Percentiles rank a stretch among this genome's conserved stretches.
Conservation (phyloP, 352 stramenopile genomes). For the Pythium brassicae region DNA sequence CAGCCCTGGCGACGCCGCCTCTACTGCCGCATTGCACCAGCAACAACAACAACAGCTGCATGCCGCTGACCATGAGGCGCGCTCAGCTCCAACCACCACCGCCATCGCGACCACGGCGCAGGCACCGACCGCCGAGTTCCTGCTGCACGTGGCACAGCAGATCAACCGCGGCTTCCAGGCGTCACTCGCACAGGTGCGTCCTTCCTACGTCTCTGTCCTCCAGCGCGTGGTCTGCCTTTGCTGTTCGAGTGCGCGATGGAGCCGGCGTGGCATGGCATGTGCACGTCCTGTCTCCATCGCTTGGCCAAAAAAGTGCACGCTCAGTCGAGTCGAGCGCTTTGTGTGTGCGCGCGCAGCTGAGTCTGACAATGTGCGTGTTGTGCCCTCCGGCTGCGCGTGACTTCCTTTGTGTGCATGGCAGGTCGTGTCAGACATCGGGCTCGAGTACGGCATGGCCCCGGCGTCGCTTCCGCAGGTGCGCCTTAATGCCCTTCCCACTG, state of each 20-base stretch:
- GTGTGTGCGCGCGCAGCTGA: neutral
- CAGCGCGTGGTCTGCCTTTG: neutral
- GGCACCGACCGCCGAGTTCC: conserved; percentile 13
- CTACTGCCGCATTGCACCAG: neutral
- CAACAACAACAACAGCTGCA: conserved; percentile 1
- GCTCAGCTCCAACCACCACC: neutral
- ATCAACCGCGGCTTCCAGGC: conserved; percentile 20
- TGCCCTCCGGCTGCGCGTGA: neutral
- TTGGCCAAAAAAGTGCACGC: conserved; percentile 1
- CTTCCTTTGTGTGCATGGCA: neutral
- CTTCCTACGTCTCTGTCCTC: too few species aligned
- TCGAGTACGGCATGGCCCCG: conserved; percentile 16
- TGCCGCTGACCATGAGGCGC: neutral
- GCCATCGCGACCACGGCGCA: neutral
- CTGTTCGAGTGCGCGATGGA: too few species aligned
- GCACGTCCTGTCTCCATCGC: conserved; percentile 12
- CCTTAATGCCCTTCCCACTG: neutral
- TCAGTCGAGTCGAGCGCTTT: too few species aligned
- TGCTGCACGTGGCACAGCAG: conserved; percentile 19
- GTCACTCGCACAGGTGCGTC: conserved; percentile 18
- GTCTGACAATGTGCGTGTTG: too few species aligned
- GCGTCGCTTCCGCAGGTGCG: conserved; percentile 13
- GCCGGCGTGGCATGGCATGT: neutral
- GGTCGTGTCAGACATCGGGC: conserved; percentile 18
- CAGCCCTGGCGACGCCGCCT: neutral